A percentile compares a stretch with the other conserved stretches of the same genome.
phyloP scores from a whole-genome alignment of 305 asterid genomes.

The Solanum hybrid region DNA sequence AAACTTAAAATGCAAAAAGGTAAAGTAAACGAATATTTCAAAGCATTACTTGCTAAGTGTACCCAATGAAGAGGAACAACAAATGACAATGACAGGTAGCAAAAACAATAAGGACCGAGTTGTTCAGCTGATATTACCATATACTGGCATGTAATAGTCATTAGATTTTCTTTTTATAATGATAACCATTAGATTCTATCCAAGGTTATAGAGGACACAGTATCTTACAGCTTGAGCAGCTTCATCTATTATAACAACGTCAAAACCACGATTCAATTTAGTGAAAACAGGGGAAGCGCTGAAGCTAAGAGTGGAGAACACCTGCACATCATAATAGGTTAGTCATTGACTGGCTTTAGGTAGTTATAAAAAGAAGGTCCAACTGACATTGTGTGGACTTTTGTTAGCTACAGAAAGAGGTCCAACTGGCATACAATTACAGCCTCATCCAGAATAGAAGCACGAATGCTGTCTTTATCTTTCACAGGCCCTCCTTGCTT shows the following conservation, averaged over 20 bases:
- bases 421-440: slow-evolving; percentile 59
- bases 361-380: neutral
- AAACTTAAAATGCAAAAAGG: neutral
- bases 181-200: neutral
- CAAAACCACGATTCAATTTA: slow-evolving; percentile 83
- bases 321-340: slow-evolving; percentile 47
- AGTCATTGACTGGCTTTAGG: neutral
- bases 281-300: slow-evolving; percentile 79
- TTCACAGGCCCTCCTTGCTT: slow-evolving; percentile 68
- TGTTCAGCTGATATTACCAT: neutral
- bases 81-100: neutral
- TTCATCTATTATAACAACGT: slow-evolving; percentile 96
- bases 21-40: neutral
- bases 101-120: neutral
- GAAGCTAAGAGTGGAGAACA: slow-evolving; percentile 95
- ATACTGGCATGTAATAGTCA: neutral
- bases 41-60: neutral
- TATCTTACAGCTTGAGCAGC: slow-evolving; percentile 99
- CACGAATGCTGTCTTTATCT: slow-evolving; percentile 83
- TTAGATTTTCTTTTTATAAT: neutral
- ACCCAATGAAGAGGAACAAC: neutral
- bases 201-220: neutral
- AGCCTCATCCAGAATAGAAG: slow-evolving; percentile 86
- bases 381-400: slow-evolving; percentile 1
- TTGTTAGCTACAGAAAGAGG: slow-evolving; percentile 1